Evolutionary conservation across 2,329 filamentous ascomycete genomes (phyloP).

Genomic region (Pochonia chlamydosporia): DNA sequence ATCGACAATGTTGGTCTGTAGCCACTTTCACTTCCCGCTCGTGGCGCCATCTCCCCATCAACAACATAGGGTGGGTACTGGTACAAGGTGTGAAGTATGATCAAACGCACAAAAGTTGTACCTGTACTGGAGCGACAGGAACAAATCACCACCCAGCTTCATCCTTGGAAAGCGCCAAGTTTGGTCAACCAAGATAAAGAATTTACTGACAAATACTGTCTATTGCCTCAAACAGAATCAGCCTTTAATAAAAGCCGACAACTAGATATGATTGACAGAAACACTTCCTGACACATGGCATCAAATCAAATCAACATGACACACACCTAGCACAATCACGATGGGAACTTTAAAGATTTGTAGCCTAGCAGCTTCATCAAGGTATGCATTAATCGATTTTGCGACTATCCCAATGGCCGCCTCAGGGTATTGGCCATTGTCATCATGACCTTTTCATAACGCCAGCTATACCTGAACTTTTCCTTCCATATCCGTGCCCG

Average conservation of each 20-base stretch:
- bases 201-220: too few species aligned
- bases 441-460: slow-evolving; percentile 28
- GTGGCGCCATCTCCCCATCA: slow-evolving; percentile 11
- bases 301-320: too few species aligned
- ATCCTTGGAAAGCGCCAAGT: too few species aligned
- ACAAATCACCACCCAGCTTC: too few species aligned
- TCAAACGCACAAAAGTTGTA: background rate
- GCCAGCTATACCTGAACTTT: slow-evolving; percentile 30
- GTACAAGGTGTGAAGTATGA: background rate
- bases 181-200: too few species aligned
- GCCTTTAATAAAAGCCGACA: too few species aligned
- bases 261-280: too few species aligned
- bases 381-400: slow-evolving; percentile 17
- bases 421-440: slow-evolving; percentile 30
- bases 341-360: slow-evolving; percentile 7
- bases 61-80: background rate
- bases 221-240: too few species aligned
- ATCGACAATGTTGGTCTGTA: too few species aligned
- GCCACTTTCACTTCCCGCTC: background rate
- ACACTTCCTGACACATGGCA: too few species aligned
- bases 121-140: background rate
- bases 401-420: slow-evolving; percentile 25
- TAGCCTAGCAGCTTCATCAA: slow-evolving; percentile 27
- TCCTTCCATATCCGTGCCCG: slow-evolving; percentile 17
- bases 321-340: background rate